Conservation (phyloP, 2,329 filamentous ascomycete species). For the Neonectria punicea region DNA sequence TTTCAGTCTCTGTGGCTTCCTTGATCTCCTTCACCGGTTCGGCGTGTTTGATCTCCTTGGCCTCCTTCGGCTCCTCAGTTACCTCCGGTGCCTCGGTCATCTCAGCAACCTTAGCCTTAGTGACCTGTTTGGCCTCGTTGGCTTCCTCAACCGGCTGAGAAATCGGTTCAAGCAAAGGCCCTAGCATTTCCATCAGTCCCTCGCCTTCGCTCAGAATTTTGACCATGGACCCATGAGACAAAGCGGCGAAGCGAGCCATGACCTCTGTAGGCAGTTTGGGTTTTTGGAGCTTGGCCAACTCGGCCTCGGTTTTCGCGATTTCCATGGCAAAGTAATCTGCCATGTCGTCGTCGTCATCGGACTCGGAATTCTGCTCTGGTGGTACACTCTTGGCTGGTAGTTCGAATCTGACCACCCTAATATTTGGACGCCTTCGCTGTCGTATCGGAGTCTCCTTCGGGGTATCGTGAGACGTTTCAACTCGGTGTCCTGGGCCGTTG, state of each 20-base stretch:
- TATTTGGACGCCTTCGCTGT: constrained; percentile 42
- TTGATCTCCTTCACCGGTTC: not conserved
- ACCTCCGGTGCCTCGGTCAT: constrained; percentile 24
- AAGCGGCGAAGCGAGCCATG: constrained; percentile 57
- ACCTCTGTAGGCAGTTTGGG: constrained; percentile 53
- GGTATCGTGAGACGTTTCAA: constrained; percentile 23
- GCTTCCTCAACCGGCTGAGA: constrained; percentile 11
- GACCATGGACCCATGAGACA: constrained; percentile 61
- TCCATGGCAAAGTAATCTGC: constrained; percentile 65
- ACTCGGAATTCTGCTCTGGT: constrained; percentile 53
- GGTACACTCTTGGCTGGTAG: constrained; percentile 51
- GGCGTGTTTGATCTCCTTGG: not conserved
- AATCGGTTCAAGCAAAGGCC: constrained; percentile 49
- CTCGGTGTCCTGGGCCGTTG: constrained; percentile 20
- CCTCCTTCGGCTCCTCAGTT: not conserved
- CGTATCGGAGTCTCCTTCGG: constrained; percentile 32
- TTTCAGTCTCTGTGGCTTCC: not conserved
- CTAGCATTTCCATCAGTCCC: constrained; percentile 56
- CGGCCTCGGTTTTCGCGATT: constrained; percentile 62
- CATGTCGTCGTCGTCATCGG: constrained; percentile 69
- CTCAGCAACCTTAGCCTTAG: constrained; percentile 28
- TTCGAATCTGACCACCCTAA: constrained; percentile 52
- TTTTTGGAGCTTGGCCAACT: constrained; percentile 59
- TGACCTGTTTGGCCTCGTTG: constrained; percentile 1
- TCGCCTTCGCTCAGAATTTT: constrained; percentile 59